Percentiles rank a stretch among this genome's conserved stretches.
Evolutionary conservation across 1,139 yeast species (phyloP).

Genomic region (Saccharomyces pastorianus): DNA sequence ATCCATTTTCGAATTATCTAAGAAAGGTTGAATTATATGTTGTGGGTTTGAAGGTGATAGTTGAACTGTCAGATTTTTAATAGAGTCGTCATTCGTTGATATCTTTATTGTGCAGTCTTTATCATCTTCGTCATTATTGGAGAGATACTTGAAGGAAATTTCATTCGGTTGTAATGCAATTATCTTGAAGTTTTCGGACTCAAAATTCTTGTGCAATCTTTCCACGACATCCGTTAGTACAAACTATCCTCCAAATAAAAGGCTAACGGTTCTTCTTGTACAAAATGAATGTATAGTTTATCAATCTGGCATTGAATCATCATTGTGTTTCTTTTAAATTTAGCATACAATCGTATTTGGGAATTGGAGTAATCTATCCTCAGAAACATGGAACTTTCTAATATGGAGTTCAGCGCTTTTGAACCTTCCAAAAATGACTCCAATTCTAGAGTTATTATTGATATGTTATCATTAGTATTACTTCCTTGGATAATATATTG

Average conservation of each 20-base stretch:
- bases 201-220: conserved; percentile 28
- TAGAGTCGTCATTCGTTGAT: conserved; percentile 23
- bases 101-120: conserved; percentile 31
- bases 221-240: conserved; percentile 31
- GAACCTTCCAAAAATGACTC: conserved; percentile 29
- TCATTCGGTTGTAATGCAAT: conserved; percentile 29
- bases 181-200: conserved; percentile 27
- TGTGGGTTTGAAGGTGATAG: conserved; percentile 30
- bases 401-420: conserved; percentile 21
- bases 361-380: conserved; percentile 27
- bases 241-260: conserved; percentile 25
- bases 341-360: conserved; percentile 28
- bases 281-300: conserved; percentile 25
- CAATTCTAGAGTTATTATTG: conserved; percentile 25
- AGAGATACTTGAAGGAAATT: conserved; percentile 30
- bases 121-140: conserved; percentile 15
- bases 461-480: conserved; percentile 5
- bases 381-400: conserved; percentile 29
- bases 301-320: conserved; percentile 28
- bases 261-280: conserved; percentile 22
- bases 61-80: conserved; percentile 26
- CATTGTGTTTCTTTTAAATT: conserved; percentile 27
- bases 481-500: conserved; percentile 15
- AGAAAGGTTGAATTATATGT: conserved; percentile 29
- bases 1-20: conserved; percentile 24